Evolutionary conservation across 805 yeast genomes (phyloP), one percentile per base, ranked within the genome.

Genomic region (Jamesozyma jinghongensis): DNA sequence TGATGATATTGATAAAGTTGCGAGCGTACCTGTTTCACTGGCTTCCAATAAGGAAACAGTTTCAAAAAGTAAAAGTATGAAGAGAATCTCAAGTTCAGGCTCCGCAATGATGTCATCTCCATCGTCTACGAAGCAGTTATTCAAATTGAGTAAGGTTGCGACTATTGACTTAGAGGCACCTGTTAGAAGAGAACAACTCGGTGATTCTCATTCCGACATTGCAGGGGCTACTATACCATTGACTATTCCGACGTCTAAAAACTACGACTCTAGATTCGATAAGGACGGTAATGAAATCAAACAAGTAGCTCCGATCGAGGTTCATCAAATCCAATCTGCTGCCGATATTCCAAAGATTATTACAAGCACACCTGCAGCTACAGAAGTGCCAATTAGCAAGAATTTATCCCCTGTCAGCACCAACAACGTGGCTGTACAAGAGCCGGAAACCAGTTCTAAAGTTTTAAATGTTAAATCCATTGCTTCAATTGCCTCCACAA

Each of bases 161-260:
- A 19, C 37, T n/a, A 19, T 30, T 20, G 43, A 30, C 19, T 35
- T 38, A 27, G 26, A 16, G n/a, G 27, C 36, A 18, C 40, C 40
- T 18, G 26, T 32, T 8, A 32, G 32, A 6, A 27, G 32, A n/a
- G 38, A 26, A 16, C 25, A 19, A 26, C 41, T 44, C 4, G 40
- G 42, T 19, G 36, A 37, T 14, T 40, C 44, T 3, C 22, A 35
- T 4, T 43, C 44, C 6, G 40, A 40, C 33, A 54, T 50, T 36
- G 62, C 61, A 5, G 65, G 65, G 29, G 65, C 65, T 2, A 59
- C 63, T 8, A 37, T 60, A 10, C 65, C 65, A 3, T 43, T 45
- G 12, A 43, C 53, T n/a, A 57, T 60, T 20, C 65, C 65, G 33
- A 57, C 63, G 2, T 60, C 65, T 13, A 50, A 52, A 34, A 55